Base-by-base conservation (phyloP, 768 basidiomycete species). In the Pleurotus platypus region DNA sequence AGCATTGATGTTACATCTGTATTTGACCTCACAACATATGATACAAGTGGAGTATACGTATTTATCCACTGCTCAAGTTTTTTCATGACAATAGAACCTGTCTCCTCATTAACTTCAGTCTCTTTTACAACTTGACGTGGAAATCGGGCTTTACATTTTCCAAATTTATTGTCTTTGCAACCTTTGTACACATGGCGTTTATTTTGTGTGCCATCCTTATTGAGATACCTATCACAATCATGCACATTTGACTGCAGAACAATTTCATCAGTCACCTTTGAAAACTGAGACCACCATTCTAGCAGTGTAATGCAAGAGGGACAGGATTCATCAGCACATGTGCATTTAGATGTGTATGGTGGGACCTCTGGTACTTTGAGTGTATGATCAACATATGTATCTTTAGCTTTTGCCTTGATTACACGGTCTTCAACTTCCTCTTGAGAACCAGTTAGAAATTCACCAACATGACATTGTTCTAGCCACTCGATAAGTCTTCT, bases 51-150 rank as follows among this genome's bases (percentile, higher is more conserved):
- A 0, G 64, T 66, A 15, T 67, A 62, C 0, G 59, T 67, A 56
- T 76, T 76, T 5, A 76, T 49, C 60, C 49, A 61, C 1, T 61
- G 15, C 54, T 77, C 73, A 2, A 49, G 26, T 43, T 69, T 65
- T 64, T 70, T 67, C 58, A 67, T 49, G 57, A 60, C 8, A 16
- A 62, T 46, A 61, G 49, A 8, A 7, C 66, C 73, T 27, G 68
- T 66, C 0, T 39, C 39, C 43, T 66, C 70, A 60, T 74, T 70
- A 5, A 68, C 43, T n/a, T 57, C 55, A 2, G 56, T 58, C 24
- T 63, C 18, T 1, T 26, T 2, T 12, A 55, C 13, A 3, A 62
- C 47, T 5, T 56, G 37, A 26, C 66, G 35, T 4, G 71, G 72
- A 64, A 71, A 73, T 5, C 68, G 42, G 5, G 64, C 62, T 42